These are phyloP conservation scores for Stipa capillata DNA, from an alignment of 176 grass and related monocot genomes.

Conservation along the genomic window DNA sequence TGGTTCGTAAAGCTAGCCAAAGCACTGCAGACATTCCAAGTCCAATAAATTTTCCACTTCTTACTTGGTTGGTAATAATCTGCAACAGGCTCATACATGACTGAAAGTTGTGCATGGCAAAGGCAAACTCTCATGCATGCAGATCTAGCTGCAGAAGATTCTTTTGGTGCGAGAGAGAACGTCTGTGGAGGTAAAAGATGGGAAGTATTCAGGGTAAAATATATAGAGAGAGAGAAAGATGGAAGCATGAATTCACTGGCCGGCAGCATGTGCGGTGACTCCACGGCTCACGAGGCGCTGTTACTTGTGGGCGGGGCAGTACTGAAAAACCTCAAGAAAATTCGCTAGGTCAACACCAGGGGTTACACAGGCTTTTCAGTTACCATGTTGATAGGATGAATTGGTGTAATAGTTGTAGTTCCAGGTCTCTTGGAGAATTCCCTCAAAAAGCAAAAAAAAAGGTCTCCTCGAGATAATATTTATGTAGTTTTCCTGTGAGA, in stretches of 20 bases:
- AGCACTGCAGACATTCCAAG: background rate
- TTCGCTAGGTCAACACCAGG: conserved; percentile 13
- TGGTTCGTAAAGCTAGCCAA: background rate
- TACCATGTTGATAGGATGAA: background rate
- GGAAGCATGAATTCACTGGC: conserved; percentile 36
- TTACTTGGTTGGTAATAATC: background rate
- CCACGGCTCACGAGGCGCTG: conserved; percentile 56
- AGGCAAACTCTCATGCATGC: background rate
- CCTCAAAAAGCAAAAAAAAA: too few species aligned
- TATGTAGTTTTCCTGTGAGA: too few species aligned
- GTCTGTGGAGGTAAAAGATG: background rate
- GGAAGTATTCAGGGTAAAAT: background rate
- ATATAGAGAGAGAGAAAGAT: background rate
- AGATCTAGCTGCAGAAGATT: background rate
- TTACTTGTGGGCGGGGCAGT: background rate
- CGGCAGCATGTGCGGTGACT: conserved; percentile 65
- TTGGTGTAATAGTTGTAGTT: too few species aligned
- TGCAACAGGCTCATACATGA: background rate
- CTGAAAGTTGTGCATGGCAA: background rate
- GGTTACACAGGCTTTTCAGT: background rate
- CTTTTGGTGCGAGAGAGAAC: background rate
- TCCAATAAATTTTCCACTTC: background rate
- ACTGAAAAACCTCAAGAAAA: background rate
- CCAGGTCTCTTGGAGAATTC: too few species aligned
- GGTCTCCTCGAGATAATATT: too few species aligned